Percentiles rank a stretch among this genome's conserved stretches.
phyloP scores from a whole-genome alignment of 2,329 filamentous ascomycete species.

The Xylariaceae sp. region DNA sequence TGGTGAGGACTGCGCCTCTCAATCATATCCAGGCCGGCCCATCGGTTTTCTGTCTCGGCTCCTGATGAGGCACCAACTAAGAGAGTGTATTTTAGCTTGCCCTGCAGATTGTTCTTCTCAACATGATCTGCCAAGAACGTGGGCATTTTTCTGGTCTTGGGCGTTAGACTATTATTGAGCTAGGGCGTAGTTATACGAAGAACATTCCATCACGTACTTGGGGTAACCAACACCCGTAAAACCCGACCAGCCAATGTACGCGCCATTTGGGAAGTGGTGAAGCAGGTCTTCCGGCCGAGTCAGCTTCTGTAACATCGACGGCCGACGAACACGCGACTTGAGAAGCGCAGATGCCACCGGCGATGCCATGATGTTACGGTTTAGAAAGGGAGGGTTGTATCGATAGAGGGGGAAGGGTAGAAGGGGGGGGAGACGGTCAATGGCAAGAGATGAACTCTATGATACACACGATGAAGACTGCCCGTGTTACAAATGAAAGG shows the following conservation, averaged over 20 bases:
- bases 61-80: slow-evolving; percentile 91
- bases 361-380: slow-evolving; percentile 47
- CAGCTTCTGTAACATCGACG: slow-evolving; percentile 79
- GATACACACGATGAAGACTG: not conserved
- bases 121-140: slow-evolving; percentile 85
- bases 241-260: slow-evolving; percentile 90
- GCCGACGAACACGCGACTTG: slow-evolving; percentile 73
- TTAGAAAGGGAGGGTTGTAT: slow-evolving; percentile 14
- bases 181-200: not conserved
- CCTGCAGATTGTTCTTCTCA: slow-evolving; percentile 82
- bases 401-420: slow-evolving; percentile 12
- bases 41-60: slow-evolving; percentile 88
- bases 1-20: slow-evolving; percentile 83
- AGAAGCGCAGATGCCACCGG: slow-evolving; percentile 70
- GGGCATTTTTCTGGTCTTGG: slow-evolving; percentile 70
- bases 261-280: slow-evolving; percentile 77
- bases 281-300: slow-evolving; percentile 79
- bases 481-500: not conserved
- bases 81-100: slow-evolving; percentile 81
- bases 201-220: slow-evolving; percentile 60
- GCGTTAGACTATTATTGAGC: slow-evolving; percentile 9
- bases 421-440: slow-evolving; percentile 7
- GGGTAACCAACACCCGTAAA: slow-evolving; percentile 91
- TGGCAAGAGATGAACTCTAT: not conserved
- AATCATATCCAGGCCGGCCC: slow-evolving; percentile 90